Evolutionary conservation across 768 basidiomycete species (phyloP), one percentile per base, ranked within the genome.

Genomic region (Strobilomyces echinocephalus): DNA sequence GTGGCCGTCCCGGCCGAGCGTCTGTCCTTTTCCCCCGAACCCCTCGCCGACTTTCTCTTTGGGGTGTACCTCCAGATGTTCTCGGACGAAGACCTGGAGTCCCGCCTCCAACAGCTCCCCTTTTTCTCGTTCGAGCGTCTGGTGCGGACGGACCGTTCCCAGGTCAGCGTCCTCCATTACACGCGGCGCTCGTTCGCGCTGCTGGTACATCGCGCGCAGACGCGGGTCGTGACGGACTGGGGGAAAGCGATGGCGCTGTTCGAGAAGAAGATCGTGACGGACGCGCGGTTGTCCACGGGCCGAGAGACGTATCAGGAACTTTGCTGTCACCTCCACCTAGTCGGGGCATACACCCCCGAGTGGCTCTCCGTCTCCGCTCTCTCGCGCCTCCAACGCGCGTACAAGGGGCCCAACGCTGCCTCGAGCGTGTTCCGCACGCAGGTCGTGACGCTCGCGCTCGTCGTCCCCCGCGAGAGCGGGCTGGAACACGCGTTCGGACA

Each of bases 171-270:
- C 20, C 36, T 75, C 16, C 79, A 78, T 50, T 82, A 85, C 55
- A 72, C 61, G 20, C 74, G 83, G 9, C 70, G 70, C 31, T 75
- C 72, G 24, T 82, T 83, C 50, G 78, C 69, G 0, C 54, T 70
- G 0, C 65, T 85, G 35, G 69, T 83, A 8, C 66, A 66, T 24
- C 52, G 75, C 8, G 66, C 79, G 9, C 73, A 72, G 53, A 64
- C 62, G 16, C 63, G 70, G 38, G 59, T 75, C 1, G 49, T 52
- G 10, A 60, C 66, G 0, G 65, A 76, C 41, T 85, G 84, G 84
- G 36, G 41, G 1, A 41, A 63, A 14, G 57, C 72, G 7, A 74
- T 85, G 70, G 57, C 67, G 3, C 39, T 60, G 34, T 34, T 72
- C 76, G 46, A 51, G 68, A n/a, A 47, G 4, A 9, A 62, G 26